Evolutionary conservation across 106 monocot genomes (phyloP), one percentile per base, ranked within the genome.

Genomic region (Apostasia shenzhenica): DNA sequence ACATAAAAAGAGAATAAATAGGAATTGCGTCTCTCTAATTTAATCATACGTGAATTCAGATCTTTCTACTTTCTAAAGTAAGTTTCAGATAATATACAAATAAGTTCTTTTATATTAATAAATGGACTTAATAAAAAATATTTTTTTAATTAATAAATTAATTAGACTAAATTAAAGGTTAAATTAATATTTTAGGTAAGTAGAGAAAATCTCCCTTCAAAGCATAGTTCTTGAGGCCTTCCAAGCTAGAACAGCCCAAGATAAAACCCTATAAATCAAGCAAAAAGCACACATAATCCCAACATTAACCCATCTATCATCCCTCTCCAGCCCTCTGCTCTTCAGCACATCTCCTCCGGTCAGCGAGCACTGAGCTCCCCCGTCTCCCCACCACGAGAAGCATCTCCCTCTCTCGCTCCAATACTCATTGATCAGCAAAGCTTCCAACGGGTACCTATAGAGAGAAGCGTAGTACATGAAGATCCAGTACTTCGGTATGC

Each of bases 401-500:
- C 97, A 92, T 71, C 57, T 79, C 2, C 68, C 73, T 50, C 78
- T 81, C 2, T 55, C 12, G 42, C 77, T 79, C 80, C 92, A 88
- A 44, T 92, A 97, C 86, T 97, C 97, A 10, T 97, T 97, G 40
- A 97, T 64, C 14, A 97, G 66, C 48, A 97, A 49, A 0, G 89
- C 43, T 26, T 92, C 92, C 57, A 97, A 60, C 0, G 97, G 92
- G 70, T 92, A 99, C 83, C 85, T 71, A 54, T 99, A 99, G 8
- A 90, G 62, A 0, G 97, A 97, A 6, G 81, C 63, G 48, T 97
- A 92, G 89, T 97, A 97, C 92, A 97, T 97, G 70, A 87, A 89
- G 2, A 92, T 2, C 89, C 92, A 92, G 48, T 87, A 97, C 72
- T 72, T 79, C 10, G 92, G 92, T 49, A 92, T 90, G 79, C 92